Evolutionary conservation across 495 filamentous ascomycete genomes (phyloP).

Genomic region (Massariosphaeria phaeospora): DNA sequence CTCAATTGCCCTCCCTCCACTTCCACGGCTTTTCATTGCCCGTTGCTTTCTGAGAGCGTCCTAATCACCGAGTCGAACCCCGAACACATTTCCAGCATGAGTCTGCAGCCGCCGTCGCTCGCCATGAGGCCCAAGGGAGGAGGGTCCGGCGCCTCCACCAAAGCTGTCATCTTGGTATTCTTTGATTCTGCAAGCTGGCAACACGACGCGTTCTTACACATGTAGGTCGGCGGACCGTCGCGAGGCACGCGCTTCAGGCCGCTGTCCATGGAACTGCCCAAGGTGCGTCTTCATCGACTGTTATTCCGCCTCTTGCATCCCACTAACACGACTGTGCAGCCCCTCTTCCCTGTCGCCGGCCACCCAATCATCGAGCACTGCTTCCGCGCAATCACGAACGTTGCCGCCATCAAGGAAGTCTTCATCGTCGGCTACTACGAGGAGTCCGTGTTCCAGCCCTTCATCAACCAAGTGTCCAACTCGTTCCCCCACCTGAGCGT

Average conservation of each 20-base stretch:
- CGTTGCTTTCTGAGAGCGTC: background rate
- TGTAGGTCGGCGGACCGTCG: conserved; percentile 85
- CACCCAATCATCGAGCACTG: conserved; percentile 98
- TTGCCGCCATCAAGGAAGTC: conserved; percentile 90
- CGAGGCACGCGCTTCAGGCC: conserved; percentile 95
- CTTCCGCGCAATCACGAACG: conserved; percentile 84
- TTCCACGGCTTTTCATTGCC: background rate
- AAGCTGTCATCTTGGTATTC: conserved; percentile 66
- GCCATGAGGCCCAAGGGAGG: conserved; percentile 33
- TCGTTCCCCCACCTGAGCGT: conserved; percentile 87
- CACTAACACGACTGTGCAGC: conserved; percentile 51
- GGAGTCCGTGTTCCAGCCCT: conserved; percentile 91
- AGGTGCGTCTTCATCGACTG: conserved; percentile 52
- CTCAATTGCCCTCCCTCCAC: background rate
- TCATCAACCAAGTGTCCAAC: conserved; percentile 82
- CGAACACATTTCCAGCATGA: conserved; percentile 17
- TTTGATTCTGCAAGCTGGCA: conserved; percentile 1
- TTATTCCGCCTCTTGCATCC: conserved; percentile 1
- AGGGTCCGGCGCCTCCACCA: conserved; percentile 50
- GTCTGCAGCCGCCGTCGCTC: conserved; percentile 39
- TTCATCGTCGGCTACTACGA: conserved; percentile 99
- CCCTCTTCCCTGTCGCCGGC: conserved; percentile 96
- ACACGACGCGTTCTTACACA: conserved; percentile 23
- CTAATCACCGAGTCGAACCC: background rate
- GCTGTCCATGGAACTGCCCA: conserved; percentile 93